phyloP scores from a whole-genome alignment of 441 rosid species.

The Brassica balearica region DNA sequence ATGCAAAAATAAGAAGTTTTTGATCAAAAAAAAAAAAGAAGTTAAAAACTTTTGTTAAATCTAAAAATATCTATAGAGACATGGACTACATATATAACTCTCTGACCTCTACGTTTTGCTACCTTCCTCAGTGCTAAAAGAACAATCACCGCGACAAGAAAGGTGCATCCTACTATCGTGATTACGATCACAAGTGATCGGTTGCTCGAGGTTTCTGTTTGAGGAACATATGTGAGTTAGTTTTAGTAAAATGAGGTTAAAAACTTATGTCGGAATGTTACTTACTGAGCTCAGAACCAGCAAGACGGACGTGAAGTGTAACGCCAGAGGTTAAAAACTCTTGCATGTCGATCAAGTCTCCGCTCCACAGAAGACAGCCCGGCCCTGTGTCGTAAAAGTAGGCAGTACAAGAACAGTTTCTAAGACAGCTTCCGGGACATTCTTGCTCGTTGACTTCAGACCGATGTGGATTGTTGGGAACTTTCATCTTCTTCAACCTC shows the following conservation, averaged over 20 bases:
- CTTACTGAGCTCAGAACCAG: conserved; percentile 54
- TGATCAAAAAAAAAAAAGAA: no score
- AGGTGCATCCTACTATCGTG: not conserved
- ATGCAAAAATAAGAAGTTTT: no score
- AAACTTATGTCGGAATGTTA: not conserved
- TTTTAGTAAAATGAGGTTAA: not conserved
- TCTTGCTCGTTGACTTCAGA: conserved; percentile 24
- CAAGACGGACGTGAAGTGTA: conserved; percentile 45
- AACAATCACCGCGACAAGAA: not conserved
- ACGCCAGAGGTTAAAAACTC: conserved; percentile 36
- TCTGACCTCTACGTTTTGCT: not conserved
- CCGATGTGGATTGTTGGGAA: conserved; percentile 48
- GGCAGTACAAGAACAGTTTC: conserved; percentile 59
- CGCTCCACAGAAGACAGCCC: conserved; percentile 57
- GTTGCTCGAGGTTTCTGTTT: conserved; percentile 19
- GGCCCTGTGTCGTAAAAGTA: conserved; percentile 47
- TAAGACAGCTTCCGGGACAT: conserved; percentile 47
- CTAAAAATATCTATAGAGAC: not conserved
- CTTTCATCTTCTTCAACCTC: conserved; percentile 41
- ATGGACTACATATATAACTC: not conserved
- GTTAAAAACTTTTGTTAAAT: no score
- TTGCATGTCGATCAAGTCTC: conserved; percentile 47
- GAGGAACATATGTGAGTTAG: not conserved
- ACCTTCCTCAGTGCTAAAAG: conserved; percentile 1
- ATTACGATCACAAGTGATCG: conserved; percentile 14